Evolutionary conservation across 352 stramenopile genomes (phyloP), one percentile per base, ranked within the genome.

Genomic region (Phytopythium montanum): DNA sequence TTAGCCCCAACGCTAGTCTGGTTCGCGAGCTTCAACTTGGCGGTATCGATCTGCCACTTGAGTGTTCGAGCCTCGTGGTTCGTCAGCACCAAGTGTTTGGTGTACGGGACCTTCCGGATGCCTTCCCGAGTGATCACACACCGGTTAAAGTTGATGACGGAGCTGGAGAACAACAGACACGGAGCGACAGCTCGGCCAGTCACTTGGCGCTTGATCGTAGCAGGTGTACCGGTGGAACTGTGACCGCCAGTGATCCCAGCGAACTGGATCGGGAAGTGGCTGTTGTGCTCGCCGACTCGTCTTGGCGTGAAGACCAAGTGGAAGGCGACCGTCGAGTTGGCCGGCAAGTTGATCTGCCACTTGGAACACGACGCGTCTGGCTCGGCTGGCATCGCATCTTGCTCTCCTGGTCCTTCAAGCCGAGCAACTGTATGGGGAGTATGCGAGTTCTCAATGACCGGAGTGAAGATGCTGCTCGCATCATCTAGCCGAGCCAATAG

Each of bases 21-120:
- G 23, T 48, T 58, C 13, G 52, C 52, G 23, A 58, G 36, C 23
- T 68, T 64, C 13, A 87, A 59, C 60, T 75, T 73, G 4, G 66
- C 61, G 1, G 79, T 81, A 56, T 96, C 90, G 21, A 97, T 83
- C 42, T 86, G 68, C 90, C 90, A 98, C 25, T 66, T 76, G 38
- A 98, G 59, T 0, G 70, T 70, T 14, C 69, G 54, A 2, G 59
- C 57, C 46, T 92, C 75, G 42, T 83, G 68, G 60, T 97, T 97
- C 1, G 72, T 94, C 2, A 97, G 72, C 6, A 76, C 60, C 0
- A 97, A 62, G 6, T 85, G 73, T 54, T 89, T 88, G 0, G 81
- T 94, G 63, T 96, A 97, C 0, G 92, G 90, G 0, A 96, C 81
- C 57, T 94, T 92, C 2, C 87, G 85, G 38, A 90, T 90, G 0